A percentile compares a stretch with the other conserved stretches of the same genome.
Evolutionary conservation across 2,329 filamentous ascomycete genomes (phyloP).

Genomic region (Camillea tinctor): DNA sequence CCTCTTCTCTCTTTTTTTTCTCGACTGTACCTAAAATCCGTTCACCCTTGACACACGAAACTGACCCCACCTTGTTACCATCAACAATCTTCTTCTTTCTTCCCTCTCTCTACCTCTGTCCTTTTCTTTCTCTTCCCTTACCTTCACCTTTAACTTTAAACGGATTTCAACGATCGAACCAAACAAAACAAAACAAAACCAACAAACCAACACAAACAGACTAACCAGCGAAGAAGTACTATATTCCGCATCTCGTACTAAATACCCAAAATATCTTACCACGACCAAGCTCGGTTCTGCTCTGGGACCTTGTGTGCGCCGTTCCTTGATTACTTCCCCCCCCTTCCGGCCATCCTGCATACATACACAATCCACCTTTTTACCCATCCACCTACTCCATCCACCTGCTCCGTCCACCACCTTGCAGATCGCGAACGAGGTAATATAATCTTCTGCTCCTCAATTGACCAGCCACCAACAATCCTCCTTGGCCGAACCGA

Average conservation of each 20-base stretch:
- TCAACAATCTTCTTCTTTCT: not conserved
- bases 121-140: not conserved
- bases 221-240: not conserved
- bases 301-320: not conserved
- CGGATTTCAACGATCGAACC: no score
- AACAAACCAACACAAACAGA: no score
- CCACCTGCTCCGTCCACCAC: no score
- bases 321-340: not conserved
- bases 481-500: not conserved
- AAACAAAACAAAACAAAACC: no score
- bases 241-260: not conserved
- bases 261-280: no score
- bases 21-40: no score
- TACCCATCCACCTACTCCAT: no score
- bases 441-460: conserved; percentile 1
- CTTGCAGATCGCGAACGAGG: conserved; percentile 19
- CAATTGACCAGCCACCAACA: not conserved
- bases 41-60: not conserved
- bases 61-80: not conserved
- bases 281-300: not conserved
- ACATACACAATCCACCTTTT: no score
- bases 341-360: not conserved
- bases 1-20: no score
- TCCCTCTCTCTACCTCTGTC: not conserved
- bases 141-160: no score